Base-by-base conservation (phyloP, 805 yeast species). In the Nakazawaea wyomingensis region DNA sequence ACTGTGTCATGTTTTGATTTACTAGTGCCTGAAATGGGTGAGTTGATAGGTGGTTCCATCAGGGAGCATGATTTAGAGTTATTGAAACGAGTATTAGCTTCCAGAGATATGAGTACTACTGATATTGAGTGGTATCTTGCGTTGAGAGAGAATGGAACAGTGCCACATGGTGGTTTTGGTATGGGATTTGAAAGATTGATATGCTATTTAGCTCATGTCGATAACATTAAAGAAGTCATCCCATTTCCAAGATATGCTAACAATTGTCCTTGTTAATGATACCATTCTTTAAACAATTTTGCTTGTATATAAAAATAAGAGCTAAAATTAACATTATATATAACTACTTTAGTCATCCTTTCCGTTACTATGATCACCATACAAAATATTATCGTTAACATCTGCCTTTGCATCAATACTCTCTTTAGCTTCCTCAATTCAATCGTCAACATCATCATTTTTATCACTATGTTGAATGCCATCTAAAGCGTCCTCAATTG, bases 101-200 rank as follows among this genome's bases (percentile, higher is more conserved):
- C 55, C 3, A 62, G 84, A 43, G 66, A 65, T 2, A 85, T 89
- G 90, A 72, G 76, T 41, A 37, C 55, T 0, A 73, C 69, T 2
- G 74, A 76, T 16, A 60, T 93, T 60, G 69, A 75, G 24, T 93
- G 99, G 99, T 93, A 90, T 56, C 51, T 82, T 21, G 74, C 81
- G 1, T 68, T 85, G 7, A 70, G 99, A 47, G 67, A 67, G 48
- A 80, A 84, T 52, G 98, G 97, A 0, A 67, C 85, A 2, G 82
- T 82, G 18, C 96, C 97, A 0, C 98, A 91, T 58, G 99, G 99
- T 37, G 99, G 99, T 0, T 93, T 84, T 62, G 99, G 99, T 0
- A 68, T 93, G 69, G 99, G 99, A 0, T 78, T 90, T 51, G 99
- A 93, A 60, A 68, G 99, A 47, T 63, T 93, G 24, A 60, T 93